Evolutionary conservation across 192 early-diverging fungal genomes (phyloP).

Genomic region (Gonapodya prolifera): DNA sequence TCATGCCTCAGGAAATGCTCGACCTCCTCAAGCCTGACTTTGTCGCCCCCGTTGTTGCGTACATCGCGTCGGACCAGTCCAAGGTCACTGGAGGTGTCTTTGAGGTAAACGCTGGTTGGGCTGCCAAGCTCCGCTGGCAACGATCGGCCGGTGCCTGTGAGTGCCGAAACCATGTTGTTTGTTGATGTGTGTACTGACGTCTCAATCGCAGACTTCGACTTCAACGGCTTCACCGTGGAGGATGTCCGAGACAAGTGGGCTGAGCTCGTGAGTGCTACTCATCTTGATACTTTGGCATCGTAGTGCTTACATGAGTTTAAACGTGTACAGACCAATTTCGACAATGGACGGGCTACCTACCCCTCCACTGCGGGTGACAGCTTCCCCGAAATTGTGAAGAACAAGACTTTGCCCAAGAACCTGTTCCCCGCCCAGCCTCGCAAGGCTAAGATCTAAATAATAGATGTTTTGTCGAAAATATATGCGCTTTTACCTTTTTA

Average conservation of each 20-base stretch:
- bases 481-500: too few relatives aligned
- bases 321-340: slow-evolving; percentile 54
- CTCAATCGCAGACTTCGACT: slow-evolving; percentile 55
- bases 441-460: neutral
- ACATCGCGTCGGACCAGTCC: slow-evolving; percentile 77
- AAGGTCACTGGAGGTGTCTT: slow-evolving; percentile 57
- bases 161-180: neutral
- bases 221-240: slow-evolving; percentile 74
- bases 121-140: slow-evolving; percentile 76
- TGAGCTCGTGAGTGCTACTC: slow-evolving; percentile 36
- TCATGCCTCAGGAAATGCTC: slow-evolving; percentile 75
- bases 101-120: slow-evolving; percentile 47
- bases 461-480: neutral
- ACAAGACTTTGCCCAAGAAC: neutral
- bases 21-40: slow-evolving; percentile 95
- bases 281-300: too few relatives aligned
- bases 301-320: too few relatives aligned
- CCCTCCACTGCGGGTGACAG: slow-evolving; percentile 21
- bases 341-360: slow-evolving; percentile 89
- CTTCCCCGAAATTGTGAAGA: neutral
- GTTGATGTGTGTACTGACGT: neutral
- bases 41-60: slow-evolving; percentile 88
- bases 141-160: slow-evolving; percentile 67
- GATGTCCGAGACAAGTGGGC: slow-evolving; percentile 65
- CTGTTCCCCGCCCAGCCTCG: neutral